A percentile compares a stretch with the other conserved stretches of the same genome.
Evolutionary conservation across 192 early-diverging fungal genomes (phyloP).

Genomic region (Coemansia erecta): DNA sequence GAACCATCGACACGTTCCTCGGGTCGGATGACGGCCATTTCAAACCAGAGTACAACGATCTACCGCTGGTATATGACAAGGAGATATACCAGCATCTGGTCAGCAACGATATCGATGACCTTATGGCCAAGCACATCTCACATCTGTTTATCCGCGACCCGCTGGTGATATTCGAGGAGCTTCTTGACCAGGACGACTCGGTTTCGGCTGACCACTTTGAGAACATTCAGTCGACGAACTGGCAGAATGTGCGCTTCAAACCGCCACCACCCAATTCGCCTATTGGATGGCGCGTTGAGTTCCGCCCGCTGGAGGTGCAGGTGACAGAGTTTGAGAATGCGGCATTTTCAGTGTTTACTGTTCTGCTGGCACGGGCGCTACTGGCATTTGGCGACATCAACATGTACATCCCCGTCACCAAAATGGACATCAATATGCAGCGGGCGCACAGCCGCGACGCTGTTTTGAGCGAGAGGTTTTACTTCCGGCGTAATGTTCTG

Average conservation of each 20-base stretch:
- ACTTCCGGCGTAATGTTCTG: conserved; percentile 82
- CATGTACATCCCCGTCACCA: conserved; percentile 94
- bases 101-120: conserved; percentile 79
- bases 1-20: conserved; percentile 89
- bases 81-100: conserved; percentile 72
- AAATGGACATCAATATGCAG: conserved; percentile 95
- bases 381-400: conserved; percentile 80
- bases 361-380: conserved; percentile 84
- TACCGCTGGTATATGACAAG: conserved; percentile 76
- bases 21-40: conserved; percentile 64
- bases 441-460: conserved; percentile 83
- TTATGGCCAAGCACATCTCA: conserved; percentile 86
- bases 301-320: conserved; percentile 95
- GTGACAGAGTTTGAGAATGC: conserved; percentile 97
- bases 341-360: conserved; percentile 91
- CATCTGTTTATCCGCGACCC: conserved; percentile 99
- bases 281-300: conserved; percentile 99
- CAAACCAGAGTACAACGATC: conserved; percentile 91
- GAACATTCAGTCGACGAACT: conserved; percentile 99
- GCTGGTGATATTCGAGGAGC: conserved; percentile 89
- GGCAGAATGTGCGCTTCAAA: conserved; percentile 99
- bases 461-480: conserved; percentile 77
- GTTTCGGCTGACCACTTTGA: conserved; percentile 94
- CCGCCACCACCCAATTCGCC: conserved; percentile 86
- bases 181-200: conserved; percentile 83